These are phyloP conservation scores for Oryza australiensis DNA, from an alignment of 176 grass and related monocot genomes.

Conservation along the genomic window DNA sequence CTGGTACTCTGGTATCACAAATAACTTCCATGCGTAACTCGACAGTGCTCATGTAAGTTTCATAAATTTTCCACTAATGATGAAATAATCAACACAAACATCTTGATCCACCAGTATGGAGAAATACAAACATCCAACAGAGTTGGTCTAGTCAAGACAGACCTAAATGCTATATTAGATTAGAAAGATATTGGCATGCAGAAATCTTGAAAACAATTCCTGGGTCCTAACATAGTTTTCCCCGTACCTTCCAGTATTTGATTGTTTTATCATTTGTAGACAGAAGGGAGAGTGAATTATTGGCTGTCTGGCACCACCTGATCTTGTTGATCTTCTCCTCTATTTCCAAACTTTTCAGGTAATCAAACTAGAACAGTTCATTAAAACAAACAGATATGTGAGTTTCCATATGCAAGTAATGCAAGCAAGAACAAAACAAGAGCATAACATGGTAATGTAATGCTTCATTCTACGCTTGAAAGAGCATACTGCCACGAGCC, in stretches of 20 bases:
- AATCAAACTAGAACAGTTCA: slow-evolving; percentile 72
- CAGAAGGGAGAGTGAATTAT: slow-evolving; percentile 67
- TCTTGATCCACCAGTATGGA: neutral
- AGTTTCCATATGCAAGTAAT: slow-evolving; percentile 23
- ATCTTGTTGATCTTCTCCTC: slow-evolving; percentile 97
- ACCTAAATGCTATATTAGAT: slow-evolving; percentile 8
- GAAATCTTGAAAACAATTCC: slow-evolving; percentile 5
- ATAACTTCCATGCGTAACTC: neutral
- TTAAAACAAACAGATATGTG: slow-evolving; percentile 20
- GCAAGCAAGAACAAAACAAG: slow-evolving; percentile 19
- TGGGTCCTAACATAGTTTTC: neutral
- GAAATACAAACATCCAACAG: neutral
- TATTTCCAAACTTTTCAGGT: slow-evolving; percentile 98
- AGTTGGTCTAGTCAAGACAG: neutral
- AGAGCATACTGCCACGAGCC: neutral
- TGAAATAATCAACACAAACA: neutral
- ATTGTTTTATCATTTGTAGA: slow-evolving; percentile 96
- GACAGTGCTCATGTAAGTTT: neutral
- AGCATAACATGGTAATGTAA: slow-evolving; percentile 7
- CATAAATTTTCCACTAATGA: neutral
- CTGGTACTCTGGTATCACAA: neutral
- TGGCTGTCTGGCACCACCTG: slow-evolving; percentile 76
- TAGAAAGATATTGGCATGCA: neutral
- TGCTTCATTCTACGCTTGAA: slow-evolving; percentile 7
- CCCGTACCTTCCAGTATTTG: slow-evolving; percentile 93